phyloP scores from a whole-genome alignment of 768 basidiomycete genomes.

The Tulasnella sp. region DNA sequence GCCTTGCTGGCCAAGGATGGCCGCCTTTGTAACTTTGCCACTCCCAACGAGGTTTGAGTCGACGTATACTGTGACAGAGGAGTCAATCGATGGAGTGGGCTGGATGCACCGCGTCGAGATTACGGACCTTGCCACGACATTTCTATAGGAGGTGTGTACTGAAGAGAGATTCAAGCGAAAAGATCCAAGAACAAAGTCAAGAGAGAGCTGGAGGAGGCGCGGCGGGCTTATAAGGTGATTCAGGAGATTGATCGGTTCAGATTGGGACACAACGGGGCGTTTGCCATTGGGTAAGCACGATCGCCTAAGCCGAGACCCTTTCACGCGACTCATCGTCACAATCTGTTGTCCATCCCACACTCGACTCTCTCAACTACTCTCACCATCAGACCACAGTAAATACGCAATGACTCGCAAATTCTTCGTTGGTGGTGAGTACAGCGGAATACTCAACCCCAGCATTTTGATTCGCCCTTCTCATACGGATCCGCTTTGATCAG shows the following conservation, averaged over 20 bases:
- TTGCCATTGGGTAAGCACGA: no score
- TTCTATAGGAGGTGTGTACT: no score
- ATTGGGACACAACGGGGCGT: no score
- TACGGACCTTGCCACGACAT: constrained; percentile 3
- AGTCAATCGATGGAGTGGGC: constrained; percentile 1
- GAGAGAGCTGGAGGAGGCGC: no score
- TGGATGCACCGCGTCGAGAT: background rate
- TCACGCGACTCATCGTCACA: background rate
- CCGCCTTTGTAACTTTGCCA: constrained; percentile 64
- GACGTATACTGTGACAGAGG: constrained; percentile 61
- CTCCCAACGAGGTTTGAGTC: constrained; percentile 67
- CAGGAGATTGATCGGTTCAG: no score
- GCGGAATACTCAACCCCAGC: background rate
- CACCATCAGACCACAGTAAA: background rate
- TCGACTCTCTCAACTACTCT: background rate
- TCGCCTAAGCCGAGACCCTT: background rate
- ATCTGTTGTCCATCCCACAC: constrained; percentile 1
- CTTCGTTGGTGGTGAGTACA: constrained; percentile 62
- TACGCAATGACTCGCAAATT: constrained; percentile 72
- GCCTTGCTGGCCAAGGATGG: constrained; percentile 59
- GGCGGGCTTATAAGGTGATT: no score
- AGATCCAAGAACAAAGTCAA: no score
- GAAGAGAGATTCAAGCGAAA: no score
- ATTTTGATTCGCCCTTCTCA: background rate
- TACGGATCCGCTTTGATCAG: constrained; percentile 17